Percentiles rank a stretch among this genome's conserved stretches.
Evolutionary conservation across 2,329 filamentous ascomycete genomes (phyloP).

Genomic region (Amesomyces nigricolor): DNA sequence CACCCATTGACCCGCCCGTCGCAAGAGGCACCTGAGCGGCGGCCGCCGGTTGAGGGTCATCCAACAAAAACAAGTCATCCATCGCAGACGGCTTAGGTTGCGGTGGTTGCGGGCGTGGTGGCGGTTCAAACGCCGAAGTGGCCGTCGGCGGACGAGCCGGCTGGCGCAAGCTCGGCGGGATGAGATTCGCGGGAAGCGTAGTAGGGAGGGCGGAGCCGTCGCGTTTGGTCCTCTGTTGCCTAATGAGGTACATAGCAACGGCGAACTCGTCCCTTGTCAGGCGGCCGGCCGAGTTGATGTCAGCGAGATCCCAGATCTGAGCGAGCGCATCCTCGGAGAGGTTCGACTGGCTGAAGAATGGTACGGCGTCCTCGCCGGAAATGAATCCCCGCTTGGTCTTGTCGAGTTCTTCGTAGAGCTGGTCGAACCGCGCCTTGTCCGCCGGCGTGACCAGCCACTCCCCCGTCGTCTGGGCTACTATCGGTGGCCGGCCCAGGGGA

Average conservation of each 20-base stretch:
- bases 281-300: slow-evolving; percentile 84
- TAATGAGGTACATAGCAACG: slow-evolving; percentile 94
- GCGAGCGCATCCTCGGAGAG: slow-evolving; percentile 84
- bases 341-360: slow-evolving; percentile 88
- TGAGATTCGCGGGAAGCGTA: slow-evolving; percentile 70
- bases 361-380: slow-evolving; percentile 88
- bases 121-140: slow-evolving; percentile 49
- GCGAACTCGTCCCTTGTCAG: slow-evolving; percentile 88
- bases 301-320: slow-evolving; percentile 94
- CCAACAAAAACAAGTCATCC: slow-evolving; percentile 90
- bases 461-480: slow-evolving; percentile 40
- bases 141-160: slow-evolving; percentile 43
- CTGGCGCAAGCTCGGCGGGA: slow-evolving; percentile 81
- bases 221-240: slow-evolving; percentile 74
- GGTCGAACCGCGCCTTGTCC: slow-evolving; percentile 85
- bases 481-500: slow-evolving; percentile 48
- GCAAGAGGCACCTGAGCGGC: slow-evolving; percentile 57
- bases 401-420: slow-evolving; percentile 78
- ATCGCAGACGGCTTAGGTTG: slow-evolving; percentile 60
- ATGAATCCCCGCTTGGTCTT: slow-evolving; percentile 75
- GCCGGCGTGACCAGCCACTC: slow-evolving; percentile 80
- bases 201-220: slow-evolving; percentile 62
- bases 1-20: slow-evolving; percentile 65
- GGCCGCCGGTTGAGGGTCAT: slow-evolving; percentile 53
- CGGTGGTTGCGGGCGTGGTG: slow-evolving; percentile 38